Evolutionary conservation across 768 basidiomycete genomes (phyloP).

Genomic region (Coprinopsis cinerea): DNA sequence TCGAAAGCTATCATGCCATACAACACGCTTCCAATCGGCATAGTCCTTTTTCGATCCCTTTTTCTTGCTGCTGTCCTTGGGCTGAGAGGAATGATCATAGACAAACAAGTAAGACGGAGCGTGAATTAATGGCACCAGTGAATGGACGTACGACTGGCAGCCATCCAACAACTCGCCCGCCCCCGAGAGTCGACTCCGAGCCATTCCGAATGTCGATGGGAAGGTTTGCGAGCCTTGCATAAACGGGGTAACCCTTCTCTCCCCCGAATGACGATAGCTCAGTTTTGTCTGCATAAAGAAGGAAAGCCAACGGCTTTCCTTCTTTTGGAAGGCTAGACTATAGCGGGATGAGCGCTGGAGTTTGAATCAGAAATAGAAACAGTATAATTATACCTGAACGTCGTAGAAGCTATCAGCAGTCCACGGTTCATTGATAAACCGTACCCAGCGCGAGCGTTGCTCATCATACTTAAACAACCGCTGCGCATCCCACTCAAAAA

Average conservation of each 20-base stretch:
- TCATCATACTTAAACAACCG: slow-evolving; percentile 22
- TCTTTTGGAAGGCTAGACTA: slow-evolving; percentile 14
- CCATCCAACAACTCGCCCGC: slow-evolving; percentile 31
- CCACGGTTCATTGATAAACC: slow-evolving; percentile 31
- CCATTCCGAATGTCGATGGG: slow-evolving; percentile 26
- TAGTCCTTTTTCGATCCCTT: slow-evolving; percentile 21
- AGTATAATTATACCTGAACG: slow-evolving; percentile 26
- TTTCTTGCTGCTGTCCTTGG: slow-evolving; percentile 21
- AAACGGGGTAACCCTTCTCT: slow-evolving; percentile 30
- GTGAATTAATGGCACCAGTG: slow-evolving; percentile 3
- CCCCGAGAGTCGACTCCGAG: slow-evolving; percentile 20
- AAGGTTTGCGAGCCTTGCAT: slow-evolving; percentile 26
- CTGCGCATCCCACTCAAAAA: slow-evolving; percentile 18
- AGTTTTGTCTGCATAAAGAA: slow-evolving; percentile 35
- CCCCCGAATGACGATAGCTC: slow-evolving; percentile 30
- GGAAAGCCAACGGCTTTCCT: slow-evolving; percentile 23
- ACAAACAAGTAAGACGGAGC: neutral
- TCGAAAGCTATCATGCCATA: slow-evolving; percentile 32
- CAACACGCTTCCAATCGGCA: slow-evolving; percentile 25
- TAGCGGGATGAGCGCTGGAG: neutral
- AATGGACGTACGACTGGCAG: slow-evolving; percentile 31
- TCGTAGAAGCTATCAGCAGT: slow-evolving; percentile 31
- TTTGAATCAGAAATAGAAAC: neutral
- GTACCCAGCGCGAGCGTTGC: slow-evolving; percentile 10
- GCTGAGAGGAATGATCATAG: slow-evolving; percentile 12